Conservation (phyloP, 129 eudicot species). For the Sambucus nigra region DNA sequence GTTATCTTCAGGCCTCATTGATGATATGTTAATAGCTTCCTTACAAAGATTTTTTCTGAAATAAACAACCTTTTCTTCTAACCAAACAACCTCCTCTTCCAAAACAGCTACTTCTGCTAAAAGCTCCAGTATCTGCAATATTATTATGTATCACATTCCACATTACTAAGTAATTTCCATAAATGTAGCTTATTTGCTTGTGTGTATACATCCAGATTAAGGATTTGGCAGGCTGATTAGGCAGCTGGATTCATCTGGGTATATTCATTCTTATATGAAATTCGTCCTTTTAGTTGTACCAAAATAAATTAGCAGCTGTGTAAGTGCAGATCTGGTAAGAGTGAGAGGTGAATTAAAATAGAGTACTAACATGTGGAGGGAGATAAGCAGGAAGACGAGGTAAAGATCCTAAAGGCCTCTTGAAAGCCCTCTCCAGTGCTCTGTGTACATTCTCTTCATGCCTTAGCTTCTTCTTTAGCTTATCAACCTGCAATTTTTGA, state of each 20-base stretch:
- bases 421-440: constrained; percentile 90
- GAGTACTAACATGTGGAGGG: constrained; percentile 61
- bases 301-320: not conserved
- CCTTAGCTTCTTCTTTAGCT: constrained; percentile 74
- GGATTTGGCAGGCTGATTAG: constrained; percentile 2
- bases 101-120: constrained; percentile 96
- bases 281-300: too few species aligned
- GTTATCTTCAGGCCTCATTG: constrained; percentile 26
- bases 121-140: constrained; percentile 71
- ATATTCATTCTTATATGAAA: too few species aligned
- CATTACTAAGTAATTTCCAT: not conserved
- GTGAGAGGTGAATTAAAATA: not conserved
- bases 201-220: not conserved
- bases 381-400: constrained; percentile 98
- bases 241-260: not conserved
- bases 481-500: constrained; percentile 53
- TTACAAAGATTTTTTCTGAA: constrained; percentile 54
- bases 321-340: not conserved
- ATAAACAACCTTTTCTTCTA: constrained; percentile 66
- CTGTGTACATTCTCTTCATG: constrained; percentile 92
- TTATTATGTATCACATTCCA: constrained; percentile 7
- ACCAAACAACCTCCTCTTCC: constrained; percentile 90
- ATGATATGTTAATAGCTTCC: constrained; percentile 48
- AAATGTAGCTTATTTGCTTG: not conserved
- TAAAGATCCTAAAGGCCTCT: constrained; percentile 76